Evolutionary conservation across 805 yeast genomes (phyloP), one percentile per base, ranked within the genome.

Genomic region (Cyberlindnera subsufficiens): DNA sequence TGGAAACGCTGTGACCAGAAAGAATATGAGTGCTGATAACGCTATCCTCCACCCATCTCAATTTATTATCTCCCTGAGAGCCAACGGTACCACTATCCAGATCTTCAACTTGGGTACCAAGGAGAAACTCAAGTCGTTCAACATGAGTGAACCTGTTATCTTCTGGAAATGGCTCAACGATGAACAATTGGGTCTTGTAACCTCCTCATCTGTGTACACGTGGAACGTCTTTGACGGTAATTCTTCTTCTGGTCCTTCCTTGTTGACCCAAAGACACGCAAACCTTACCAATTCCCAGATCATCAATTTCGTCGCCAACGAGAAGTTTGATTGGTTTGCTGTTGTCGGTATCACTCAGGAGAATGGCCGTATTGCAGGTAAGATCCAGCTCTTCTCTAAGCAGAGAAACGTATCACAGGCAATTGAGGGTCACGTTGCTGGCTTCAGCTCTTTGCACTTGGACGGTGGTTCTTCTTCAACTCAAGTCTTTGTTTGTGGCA

Each of bases 341-440:
- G 77, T 90, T 44, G 88, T 87, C 48, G 99, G 99, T 56, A 89
- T 93, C 58, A 82, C 95, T 30, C 96, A 89, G 66, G 96, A 88
- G 60, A 83, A 84, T 54, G 95, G 95, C 51, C 80, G 95, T 57
- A 87, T 93, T 53, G 96, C 88, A 30, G 99, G 99, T 61, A 95
- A 87, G 67, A 86, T 91, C 62, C 99, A 93, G 71, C 78, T 93
- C 49, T 93, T 71, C 67, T 85, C 96, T 46, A 85, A 83, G 62
- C 79, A 82, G 42, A 82, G 98, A 68, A 85, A 86, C 60, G 86
- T 91, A 32, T 90, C 97, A 13, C 99, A 93, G 69, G 90, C 96
- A 17, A 87, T 93, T 55, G 98, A 93, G 60, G 99, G 99, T 56
- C 99, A 93, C 65, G 98, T 95, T 43, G 93, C 96, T 46, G 79